Base-by-base conservation (phyloP, 2,329 filamentous ascomycete genomes). In the Colletotrichum sidae region DNA sequence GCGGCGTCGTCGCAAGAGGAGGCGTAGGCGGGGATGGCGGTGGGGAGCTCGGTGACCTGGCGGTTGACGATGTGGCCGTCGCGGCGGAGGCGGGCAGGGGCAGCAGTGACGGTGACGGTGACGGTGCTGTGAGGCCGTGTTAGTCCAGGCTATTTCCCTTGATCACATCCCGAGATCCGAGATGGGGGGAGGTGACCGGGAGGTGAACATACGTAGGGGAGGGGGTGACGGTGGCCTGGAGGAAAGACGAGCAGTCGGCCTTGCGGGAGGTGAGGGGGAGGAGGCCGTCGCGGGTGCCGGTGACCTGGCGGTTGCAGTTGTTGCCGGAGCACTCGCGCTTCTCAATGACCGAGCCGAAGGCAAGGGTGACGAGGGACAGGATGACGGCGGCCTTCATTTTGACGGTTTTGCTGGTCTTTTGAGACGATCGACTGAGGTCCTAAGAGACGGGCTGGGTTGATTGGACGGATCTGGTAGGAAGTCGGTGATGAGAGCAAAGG, bases 231-330 rank as follows among this genome's bases (percentile, higher is more conserved):
- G 76, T 77, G 55, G 77, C 77, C 61, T 69, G 65, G 72, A 78
- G 69, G 74, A 81, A 82, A 72, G 73, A 79, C 59, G 76, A 72
- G 73, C 80, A 82, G 72, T 78, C 76, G 69, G 75, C 73, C 68
- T 77, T 72, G 70, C 80, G 79, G 39, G 72, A 71, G 45, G 72
- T 71, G 41, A 77, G 60, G 62, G 77, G 71, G 33, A 69, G 65
- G 56, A 81, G 75, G 42, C 78, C 78, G 15, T 67, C 70, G 33
- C 78, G 75, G 59, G 79, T 82, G 63, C 80, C 80, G 46, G 80
- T 82, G 66, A 83, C 77, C 64, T 79, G 77, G 53, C 80, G 79
- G 74, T 80, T 80, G 76, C 80, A 83, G 76, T 82, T 83, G 76
- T 83, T 79, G 70, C 76, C 79, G 66, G 73, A 68, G 72, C 78